phyloP scores from a whole-genome alignment of 768 basidiomycete genomes.

The Suillus bovinus region DNA sequence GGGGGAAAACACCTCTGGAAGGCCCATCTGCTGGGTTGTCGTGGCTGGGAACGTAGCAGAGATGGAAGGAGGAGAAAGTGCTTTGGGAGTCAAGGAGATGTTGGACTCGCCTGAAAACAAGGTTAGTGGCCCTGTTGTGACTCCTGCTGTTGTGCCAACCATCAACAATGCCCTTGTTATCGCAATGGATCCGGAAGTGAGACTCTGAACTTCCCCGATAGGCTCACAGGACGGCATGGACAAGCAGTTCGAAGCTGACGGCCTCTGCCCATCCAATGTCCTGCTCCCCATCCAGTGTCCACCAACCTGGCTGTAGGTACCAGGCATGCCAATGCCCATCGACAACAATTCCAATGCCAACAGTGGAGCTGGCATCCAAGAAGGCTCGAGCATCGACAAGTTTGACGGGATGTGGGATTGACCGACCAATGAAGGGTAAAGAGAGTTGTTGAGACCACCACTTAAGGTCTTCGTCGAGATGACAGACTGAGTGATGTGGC shows the following conservation, averaged over 20 bases:
- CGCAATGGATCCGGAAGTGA: too few species aligned
- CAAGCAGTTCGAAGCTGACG: conserved; percentile 12
- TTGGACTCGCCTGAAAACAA: conserved; percentile 12
- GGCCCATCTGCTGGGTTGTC: conserved; percentile 10
- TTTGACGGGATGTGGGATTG: conserved; percentile 28
- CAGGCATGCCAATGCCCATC: conserved; percentile 28
- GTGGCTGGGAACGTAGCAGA: background rate
- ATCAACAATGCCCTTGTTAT: too few species aligned
- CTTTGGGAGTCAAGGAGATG: background rate
- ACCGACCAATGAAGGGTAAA: conserved; percentile 8
- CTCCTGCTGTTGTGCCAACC: too few species aligned
- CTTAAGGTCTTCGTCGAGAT: conserved; percentile 23
- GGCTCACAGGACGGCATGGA: too few species aligned
- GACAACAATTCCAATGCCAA: conserved; percentile 34
- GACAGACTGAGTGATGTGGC: conserved; percentile 18
- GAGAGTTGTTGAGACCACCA: conserved; percentile 37
- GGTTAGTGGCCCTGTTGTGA: too few species aligned
- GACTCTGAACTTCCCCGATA: too few species aligned
- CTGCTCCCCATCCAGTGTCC: conserved; percentile 16
- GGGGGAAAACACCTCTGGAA: conserved; percentile 11
- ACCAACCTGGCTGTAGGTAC: conserved; percentile 32
- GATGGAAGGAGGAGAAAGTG: background rate
- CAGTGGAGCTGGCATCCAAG: conserved; percentile 37
- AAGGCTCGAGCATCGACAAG: conserved; percentile 34
- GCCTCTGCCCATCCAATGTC: conserved; percentile 49